phyloP scores from a whole-genome alignment of 176 grass and related monocot genomes.

The Oryza australiensis region DNA sequence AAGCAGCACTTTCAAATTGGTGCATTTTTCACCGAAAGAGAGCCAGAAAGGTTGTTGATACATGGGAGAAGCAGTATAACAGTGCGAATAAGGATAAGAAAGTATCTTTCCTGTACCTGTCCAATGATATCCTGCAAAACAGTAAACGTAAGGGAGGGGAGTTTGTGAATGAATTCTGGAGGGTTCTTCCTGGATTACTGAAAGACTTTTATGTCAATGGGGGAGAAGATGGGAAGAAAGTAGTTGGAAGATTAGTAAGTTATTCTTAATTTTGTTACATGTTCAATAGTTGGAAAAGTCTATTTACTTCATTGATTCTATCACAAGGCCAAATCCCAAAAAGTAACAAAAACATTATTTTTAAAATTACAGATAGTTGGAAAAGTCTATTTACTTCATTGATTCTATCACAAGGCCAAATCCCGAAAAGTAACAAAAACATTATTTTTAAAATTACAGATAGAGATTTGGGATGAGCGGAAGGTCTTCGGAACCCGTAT shows the following conservation, averaged over 20 bases:
- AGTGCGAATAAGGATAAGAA: slow-evolving; percentile 71
- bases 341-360: neutral
- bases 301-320: neutral
- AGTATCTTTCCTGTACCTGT: slow-evolving; percentile 81
- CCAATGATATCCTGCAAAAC: slow-evolving; percentile 98
- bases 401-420: neutral
- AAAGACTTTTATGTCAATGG: slow-evolving; percentile 80
- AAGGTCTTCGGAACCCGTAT: slow-evolving; percentile 91
- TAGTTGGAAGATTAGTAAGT: slow-evolving; percentile 88
- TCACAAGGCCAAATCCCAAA: neutral
- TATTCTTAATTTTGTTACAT: slow-evolving; percentile 15
- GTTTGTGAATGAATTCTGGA: slow-evolving; percentile 98
- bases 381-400: neutral
- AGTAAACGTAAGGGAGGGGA: slow-evolving; percentile 94
- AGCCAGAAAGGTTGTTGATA: slow-evolving; percentile 88
- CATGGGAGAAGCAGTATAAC: slow-evolving; percentile 87
- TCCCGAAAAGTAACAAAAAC: neutral
- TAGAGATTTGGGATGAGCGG: slow-evolving; percentile 90
- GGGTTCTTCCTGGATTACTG: slow-evolving; percentile 78
- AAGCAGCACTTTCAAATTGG: slow-evolving; percentile 87
- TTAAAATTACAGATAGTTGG: too few species aligned
- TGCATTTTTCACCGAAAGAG: slow-evolving; percentile 94
- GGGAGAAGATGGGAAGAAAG: slow-evolving; percentile 77
- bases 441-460: slow-evolving; percentile 51
- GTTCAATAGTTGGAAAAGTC: neutral